Conservation (phyloP, 148 eudicot genomes). For the Pouteria glomerata region DNA sequence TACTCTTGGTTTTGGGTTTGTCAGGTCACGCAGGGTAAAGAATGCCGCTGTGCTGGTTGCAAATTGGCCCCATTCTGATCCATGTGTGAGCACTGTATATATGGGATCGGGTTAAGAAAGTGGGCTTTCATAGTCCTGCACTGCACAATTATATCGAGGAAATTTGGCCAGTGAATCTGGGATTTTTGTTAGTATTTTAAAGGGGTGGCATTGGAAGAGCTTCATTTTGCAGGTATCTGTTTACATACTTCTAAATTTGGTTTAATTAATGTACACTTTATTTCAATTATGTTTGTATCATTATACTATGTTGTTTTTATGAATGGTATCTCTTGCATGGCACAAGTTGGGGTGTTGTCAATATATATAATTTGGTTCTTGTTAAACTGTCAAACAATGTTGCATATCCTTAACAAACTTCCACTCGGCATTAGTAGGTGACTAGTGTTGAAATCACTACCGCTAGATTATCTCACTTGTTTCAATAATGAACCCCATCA, state of each 20-base stretch:
- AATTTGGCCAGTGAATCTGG: constrained; percentile 2
- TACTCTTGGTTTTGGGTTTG: constrained; percentile 1
- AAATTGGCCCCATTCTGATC: background rate
- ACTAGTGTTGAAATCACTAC: background rate
- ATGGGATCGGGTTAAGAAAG: background rate
- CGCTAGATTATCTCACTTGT: background rate
- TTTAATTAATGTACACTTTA: constrained; percentile 6
- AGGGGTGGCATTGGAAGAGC: constrained; percentile 16
- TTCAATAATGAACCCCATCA: background rate
- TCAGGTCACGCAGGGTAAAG: background rate
- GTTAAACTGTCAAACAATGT: background rate
- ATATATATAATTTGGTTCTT: background rate
- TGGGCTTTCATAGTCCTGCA: background rate
- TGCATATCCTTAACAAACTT: background rate
- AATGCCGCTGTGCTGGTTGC: background rate
- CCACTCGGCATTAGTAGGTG: background rate
- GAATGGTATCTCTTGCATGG: background rate
- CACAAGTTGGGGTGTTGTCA: background rate
- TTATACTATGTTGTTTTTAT: constrained; percentile 3
- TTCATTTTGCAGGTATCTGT: constrained; percentile 10
- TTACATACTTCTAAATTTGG: constrained; percentile 2
- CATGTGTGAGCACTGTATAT: constrained; percentile 10
- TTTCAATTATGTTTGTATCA: constrained; percentile 8
- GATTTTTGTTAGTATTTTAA: constrained; percentile 5
- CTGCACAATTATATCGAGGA: background rate